A percentile compares a stretch with the other conserved stretches of the same genome.
phyloP scores from a whole-genome alignment of 2,329 filamentous ascomycete species.

The Apiospora kogelbergensis region DNA sequence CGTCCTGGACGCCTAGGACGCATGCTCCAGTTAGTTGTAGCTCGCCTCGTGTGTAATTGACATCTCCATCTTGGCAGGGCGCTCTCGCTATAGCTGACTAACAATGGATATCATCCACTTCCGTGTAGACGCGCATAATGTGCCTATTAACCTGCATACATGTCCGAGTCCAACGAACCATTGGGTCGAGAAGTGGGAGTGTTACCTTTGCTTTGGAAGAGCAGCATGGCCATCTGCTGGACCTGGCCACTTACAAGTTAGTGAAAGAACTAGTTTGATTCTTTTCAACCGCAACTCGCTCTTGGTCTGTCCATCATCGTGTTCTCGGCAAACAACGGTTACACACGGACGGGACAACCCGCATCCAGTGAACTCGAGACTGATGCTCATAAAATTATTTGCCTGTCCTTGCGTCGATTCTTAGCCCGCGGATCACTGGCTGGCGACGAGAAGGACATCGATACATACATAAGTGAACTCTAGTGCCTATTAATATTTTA shows the following conservation, averaged over 20 bases:
- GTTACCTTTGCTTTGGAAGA: background rate
- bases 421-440: background rate
- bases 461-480: background rate
- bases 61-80: background rate
- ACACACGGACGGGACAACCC: background rate
- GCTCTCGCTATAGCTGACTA: conserved; percentile 7
- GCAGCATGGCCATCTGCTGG: background rate
- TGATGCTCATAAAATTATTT: too few species aligned
- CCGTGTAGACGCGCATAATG: background rate
- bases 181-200: background rate
- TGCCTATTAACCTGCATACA: background rate
- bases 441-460: background rate
- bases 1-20: background rate
- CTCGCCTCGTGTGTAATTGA: background rate
- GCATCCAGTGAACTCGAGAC: background rate
- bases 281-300: background rate
- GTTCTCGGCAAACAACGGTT: background rate
- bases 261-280: background rate
- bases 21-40: background rate
- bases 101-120: background rate
- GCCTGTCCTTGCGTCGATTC: too few species aligned
- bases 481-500: too few species aligned
- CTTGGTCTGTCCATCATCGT: background rate
- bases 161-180: too few species aligned
- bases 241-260: background rate